These are phyloP conservation scores for Akanthomyces dipterigenus DNA, from an alignment of 2,329 filamentous ascomycete genomes.

Conservation along the genomic window DNA sequence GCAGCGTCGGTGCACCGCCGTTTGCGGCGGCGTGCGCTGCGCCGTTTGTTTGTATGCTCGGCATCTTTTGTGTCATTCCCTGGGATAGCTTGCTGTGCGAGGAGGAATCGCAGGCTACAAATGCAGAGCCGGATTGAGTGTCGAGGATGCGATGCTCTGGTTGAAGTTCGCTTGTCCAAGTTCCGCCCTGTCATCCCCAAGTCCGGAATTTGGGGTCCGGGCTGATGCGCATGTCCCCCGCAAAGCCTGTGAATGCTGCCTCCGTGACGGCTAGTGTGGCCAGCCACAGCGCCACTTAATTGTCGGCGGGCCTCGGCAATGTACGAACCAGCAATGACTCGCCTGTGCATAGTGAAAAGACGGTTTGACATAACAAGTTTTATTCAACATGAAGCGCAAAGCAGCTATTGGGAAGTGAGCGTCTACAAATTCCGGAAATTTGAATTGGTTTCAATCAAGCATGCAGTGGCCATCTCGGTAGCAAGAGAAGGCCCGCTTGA, in stretches of 20 bases:
- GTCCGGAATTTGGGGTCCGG: conserved; percentile 1
- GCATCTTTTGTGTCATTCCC: conserved; percentile 7
- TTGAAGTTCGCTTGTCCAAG: not conserved
- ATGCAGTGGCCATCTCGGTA: too few species aligned
- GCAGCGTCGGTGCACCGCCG: not conserved
- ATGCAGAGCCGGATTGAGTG: not conserved
- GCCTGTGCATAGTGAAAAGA: not conserved
- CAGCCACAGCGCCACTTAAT: conserved; percentile 1
- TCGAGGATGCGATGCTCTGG: not conserved
- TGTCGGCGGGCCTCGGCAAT: conserved; percentile 7
- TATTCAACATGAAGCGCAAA: not conserved
- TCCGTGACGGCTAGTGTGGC: not conserved
- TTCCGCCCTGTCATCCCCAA: not conserved
- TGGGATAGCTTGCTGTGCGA: not conserved
- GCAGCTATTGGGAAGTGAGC: too few species aligned
- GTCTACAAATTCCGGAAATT: too few species aligned
- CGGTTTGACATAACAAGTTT: not conserved
- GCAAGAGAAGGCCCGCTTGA: too few species aligned
- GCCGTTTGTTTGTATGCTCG: conserved; percentile 10
- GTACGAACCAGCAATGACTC: not conserved
- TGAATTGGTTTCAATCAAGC: too few species aligned
- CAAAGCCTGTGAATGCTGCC: not conserved
- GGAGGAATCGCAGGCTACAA: not conserved
- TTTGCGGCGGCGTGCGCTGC: not conserved
- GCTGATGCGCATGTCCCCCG: not conserved